Base-by-base conservation (phyloP, 148 eudicot species). In the Camellia japonica region DNA sequence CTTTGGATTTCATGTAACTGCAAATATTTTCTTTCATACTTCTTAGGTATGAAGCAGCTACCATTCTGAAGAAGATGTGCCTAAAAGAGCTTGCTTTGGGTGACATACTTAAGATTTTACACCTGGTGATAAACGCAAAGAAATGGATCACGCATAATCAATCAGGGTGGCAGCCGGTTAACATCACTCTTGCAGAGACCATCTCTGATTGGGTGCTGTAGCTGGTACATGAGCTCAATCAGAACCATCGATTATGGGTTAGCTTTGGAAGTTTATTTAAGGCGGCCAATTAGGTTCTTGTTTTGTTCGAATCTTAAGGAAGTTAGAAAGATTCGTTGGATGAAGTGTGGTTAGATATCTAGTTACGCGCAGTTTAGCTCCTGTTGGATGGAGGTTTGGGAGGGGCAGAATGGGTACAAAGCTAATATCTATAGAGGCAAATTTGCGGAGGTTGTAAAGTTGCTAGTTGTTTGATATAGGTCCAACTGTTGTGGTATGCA, bases 91-190 rank as follows among this genome's bases (percentile, higher is more conserved):
- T 83, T 68, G 78, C 88, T 73, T 80, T 95, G 76, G 99, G 99
- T 66, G 82, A 95, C 47, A 87, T 89, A 79, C 89, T 92, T 74
- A 91, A 82, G 84, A 86, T 95, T 79, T 75, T 95, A 81, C 86
- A 92, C 83, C 82, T 95, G 90, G 81, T 89, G 71, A 80, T 87
- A 76, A 82, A 82, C 66, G 58, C 77, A 72, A 95, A 90, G 81
- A 85, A 82, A 70, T 95, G 99, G 99, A 87, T 93, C 59, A 81
- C 85, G 69, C 87, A 74, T 79, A 81, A 87, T 81, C 90, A 74
- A 71, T 90, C 92, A 68, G 99, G 97, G 86, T 95, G 99, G 99
- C 89, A 93, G 82, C 97, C 97, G 38, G 78, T 93, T 81, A 87
- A 78, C 69, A 78, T 92, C 84, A 84, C 84, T 43, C 75, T 92